phyloP scores from a whole-genome alignment of 352 stramenopile genomes.

The Peronosclerospora sorghi region DNA sequence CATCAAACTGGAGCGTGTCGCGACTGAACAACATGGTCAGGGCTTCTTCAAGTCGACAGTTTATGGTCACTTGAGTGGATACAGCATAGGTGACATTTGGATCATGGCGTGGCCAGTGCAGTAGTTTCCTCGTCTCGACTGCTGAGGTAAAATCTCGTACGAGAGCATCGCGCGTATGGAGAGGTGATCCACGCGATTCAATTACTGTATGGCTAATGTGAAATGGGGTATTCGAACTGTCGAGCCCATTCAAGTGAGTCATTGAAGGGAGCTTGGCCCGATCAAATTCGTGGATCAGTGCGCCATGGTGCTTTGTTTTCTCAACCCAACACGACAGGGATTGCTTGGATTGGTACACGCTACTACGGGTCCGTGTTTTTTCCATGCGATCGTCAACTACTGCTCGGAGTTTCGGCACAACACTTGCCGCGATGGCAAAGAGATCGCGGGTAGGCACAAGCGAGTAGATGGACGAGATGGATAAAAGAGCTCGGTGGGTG shows the following conservation, averaged over 20 bases:
- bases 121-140: conserved; percentile 11
- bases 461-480: conserved; percentile 20
- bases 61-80: conserved; percentile 41
- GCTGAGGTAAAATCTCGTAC: conserved; percentile 11
- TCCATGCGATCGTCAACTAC: conserved; percentile 17
- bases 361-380: conserved; percentile 2
- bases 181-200: conserved; percentile 12
- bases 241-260: conserved; percentile 8
- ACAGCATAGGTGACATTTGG: conserved; percentile 41
- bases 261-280: conserved; percentile 15
- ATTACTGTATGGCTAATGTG: conserved; percentile 20
- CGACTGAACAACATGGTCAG: conserved; percentile 54
- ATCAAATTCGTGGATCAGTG: conserved; percentile 43
- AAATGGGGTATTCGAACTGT: background rate
- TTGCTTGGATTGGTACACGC: conserved; percentile 5
- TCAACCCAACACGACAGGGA: conserved; percentile 21
- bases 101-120: conserved; percentile 31
- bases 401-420: conserved; percentile 30
- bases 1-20: conserved; percentile 39
- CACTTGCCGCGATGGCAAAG: conserved; percentile 19
- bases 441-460: conserved; percentile 25
- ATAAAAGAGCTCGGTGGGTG: conserved; percentile 17
- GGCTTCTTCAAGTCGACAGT: conserved; percentile 40
- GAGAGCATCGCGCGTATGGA: conserved; percentile 10
- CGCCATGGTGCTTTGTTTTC: conserved; percentile 31